Conservation (phyloP, 192 early-diverging fungal genomes). For the Backusella luteola region DNA sequence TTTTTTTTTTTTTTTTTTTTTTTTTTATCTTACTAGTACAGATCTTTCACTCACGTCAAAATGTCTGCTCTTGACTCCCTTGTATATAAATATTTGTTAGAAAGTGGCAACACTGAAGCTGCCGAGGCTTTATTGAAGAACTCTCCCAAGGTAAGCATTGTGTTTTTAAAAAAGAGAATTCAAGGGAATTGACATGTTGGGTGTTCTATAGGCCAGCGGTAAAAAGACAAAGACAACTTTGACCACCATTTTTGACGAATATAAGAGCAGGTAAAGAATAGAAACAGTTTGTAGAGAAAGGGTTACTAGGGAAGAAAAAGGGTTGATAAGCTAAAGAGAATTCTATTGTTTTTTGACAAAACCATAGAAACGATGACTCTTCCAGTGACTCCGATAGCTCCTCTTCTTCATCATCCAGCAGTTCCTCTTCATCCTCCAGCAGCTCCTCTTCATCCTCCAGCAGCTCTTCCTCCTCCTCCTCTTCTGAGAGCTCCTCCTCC, state of each 20-base stretch:
- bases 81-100: constrained; percentile 30
- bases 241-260: constrained; percentile 17
- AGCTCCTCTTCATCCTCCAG: not conserved
- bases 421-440: not conserved
- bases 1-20: not conserved
- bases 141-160: constrained; percentile 18
- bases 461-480: constrained; percentile 18
- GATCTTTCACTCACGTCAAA: not conserved
- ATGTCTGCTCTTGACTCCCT: constrained; percentile 28
- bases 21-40: not conserved
- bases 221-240: constrained; percentile 11
- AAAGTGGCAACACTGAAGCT: constrained; percentile 16
- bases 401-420: not conserved
- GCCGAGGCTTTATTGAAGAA: constrained; percentile 33
- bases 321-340: not conserved
- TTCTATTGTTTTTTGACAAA: not conserved
- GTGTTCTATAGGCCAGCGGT: not conserved
- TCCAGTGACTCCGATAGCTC: constrained; percentile 1
- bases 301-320: not conserved
- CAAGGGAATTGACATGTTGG: not conserved
- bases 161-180: not conserved
- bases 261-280: constrained; percentile 12
- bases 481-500: constrained; percentile 19
- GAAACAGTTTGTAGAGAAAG: not conserved
- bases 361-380: constrained; percentile 2